These are phyloP conservation scores for Psilocybe cubensis DNA, from an alignment of 768 basidiomycete genomes.

Conservation along the genomic window DNA sequence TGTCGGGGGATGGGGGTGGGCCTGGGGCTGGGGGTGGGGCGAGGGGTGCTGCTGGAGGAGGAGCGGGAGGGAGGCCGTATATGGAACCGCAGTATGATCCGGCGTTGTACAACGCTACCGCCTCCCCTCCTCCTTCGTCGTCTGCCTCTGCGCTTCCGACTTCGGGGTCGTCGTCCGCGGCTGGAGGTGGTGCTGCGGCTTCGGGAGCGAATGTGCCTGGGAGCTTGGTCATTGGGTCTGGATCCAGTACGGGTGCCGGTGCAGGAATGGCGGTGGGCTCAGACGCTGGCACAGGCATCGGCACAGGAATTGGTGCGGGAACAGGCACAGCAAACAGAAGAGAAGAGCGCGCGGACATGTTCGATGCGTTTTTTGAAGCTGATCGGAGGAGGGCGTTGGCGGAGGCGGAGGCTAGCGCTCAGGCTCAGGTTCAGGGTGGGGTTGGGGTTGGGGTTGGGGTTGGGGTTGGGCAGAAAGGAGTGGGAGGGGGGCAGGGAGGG, in stretches of 20 bases:
- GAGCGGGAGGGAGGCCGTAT: not conserved
- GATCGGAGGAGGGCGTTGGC: conserved; percentile 21
- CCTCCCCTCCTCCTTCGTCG: not conserved
- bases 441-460: not conserved
- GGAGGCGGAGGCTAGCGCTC: not conserved
- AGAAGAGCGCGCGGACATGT: conserved; percentile 21
- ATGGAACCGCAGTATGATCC: conserved; percentile 5
- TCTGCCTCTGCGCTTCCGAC: too few relatives aligned
- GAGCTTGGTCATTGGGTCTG: too few relatives aligned
- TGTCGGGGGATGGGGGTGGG: too few relatives aligned
- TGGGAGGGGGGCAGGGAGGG: not conserved
- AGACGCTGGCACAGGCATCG: too few relatives aligned
- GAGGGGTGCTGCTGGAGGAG: not conserved
- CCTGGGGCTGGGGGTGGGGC: too few relatives aligned
- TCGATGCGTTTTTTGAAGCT: conserved; percentile 33
- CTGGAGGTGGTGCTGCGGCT: too few relatives aligned
- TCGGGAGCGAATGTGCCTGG: too few relatives aligned
- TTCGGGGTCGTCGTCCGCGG: too few relatives aligned
- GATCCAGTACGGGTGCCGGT: too few relatives aligned
- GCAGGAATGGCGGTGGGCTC: too few relatives aligned
- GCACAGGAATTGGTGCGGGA: not conserved
- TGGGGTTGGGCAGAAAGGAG: not conserved
- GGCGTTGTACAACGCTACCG: not conserved
- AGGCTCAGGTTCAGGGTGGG: not conserved
- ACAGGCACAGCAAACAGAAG: conserved; percentile 4